These are phyloP conservation scores for Avena sativa DNA, from an alignment of 176 grass and related monocot genomes.

Conservation along the genomic window DNA sequence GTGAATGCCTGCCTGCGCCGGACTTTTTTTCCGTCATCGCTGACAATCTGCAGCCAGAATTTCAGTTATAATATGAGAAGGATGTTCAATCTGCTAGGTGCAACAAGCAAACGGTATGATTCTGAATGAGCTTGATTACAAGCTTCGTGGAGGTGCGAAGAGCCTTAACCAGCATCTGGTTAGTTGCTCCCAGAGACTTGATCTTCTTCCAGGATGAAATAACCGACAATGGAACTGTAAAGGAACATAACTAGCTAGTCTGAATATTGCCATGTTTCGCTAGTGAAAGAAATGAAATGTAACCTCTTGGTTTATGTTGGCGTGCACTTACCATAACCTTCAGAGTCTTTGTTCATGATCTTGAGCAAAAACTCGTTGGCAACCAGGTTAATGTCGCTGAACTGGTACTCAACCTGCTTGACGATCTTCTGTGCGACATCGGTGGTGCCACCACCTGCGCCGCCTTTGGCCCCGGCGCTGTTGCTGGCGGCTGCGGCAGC, in stretches of 20 bases:
- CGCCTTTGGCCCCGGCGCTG: slow-evolving; percentile 39
- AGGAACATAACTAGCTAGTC: background rate
- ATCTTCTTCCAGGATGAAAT: slow-evolving; percentile 90
- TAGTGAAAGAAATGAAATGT: background rate
- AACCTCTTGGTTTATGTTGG: background rate
- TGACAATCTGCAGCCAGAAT: slow-evolving; percentile 55
- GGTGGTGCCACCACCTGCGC: background rate
- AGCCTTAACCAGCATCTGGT: slow-evolving; percentile 74
- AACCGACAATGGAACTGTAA: slow-evolving; percentile 66
- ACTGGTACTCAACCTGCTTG: slow-evolving; percentile 90
- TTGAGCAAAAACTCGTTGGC: slow-evolving; percentile 81
- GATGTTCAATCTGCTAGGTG: background rate
- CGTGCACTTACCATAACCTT: slow-evolving; percentile 62
- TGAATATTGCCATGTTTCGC: background rate
- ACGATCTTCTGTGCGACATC: slow-evolving; percentile 75
- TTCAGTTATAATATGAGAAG: background rate
- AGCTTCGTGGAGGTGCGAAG: slow-evolving; percentile 80
- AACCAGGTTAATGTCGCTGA: slow-evolving; percentile 79
- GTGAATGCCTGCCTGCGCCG: slow-evolving; percentile 69
- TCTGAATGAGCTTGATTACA: slow-evolving; percentile 31
- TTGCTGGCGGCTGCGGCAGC: slow-evolving; percentile 27
- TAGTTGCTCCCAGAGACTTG: slow-evolving; percentile 69
- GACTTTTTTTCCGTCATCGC: slow-evolving; percentile 80
- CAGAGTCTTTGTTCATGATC: slow-evolving; percentile 84
- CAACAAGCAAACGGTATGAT: background rate